Base-by-base conservation (phyloP, 805 yeast species). In the Cyberlindnera euphorbiiphila region DNA sequence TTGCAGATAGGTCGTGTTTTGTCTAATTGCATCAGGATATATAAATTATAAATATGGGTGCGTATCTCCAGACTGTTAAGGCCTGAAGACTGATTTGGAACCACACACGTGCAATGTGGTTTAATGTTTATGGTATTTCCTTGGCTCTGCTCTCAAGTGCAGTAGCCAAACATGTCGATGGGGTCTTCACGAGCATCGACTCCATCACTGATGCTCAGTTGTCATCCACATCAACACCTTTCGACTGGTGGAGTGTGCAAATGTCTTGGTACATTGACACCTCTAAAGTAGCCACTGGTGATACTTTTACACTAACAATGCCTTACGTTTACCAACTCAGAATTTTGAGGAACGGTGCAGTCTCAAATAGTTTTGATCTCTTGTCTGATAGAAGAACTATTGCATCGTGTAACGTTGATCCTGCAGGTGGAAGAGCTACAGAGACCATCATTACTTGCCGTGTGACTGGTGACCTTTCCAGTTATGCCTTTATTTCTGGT, bases 251-350 rank as follows among this genome's bases (percentile, higher is more conserved):
- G 10, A 25, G 36, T 16, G 39, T 35, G 14, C 27, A 12, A 4
- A 16, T 44, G 34, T 25, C 23, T 3, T 44, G 45, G 43, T n/a
- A 18, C 3, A 29, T 39, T n/a, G 40, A 36, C 27, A n/a, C 43
- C 4, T 11, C 35, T 15, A 18, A n/a, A 6, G 42, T 24, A 5
- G 23, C 32, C 13, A 42, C 45, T 14, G 49, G 49, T 29, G 49
- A 45, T 18, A 42, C 44, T 3, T 45, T 45, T 29, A 25, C 39
- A 5, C 23, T 42, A 29, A 29, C 12, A 10, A 45, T 45, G 49
- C 49, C 49, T 9, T 22, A 35, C 22, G 46, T 45, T 21, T 39
- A 25, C n/a, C 41, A 42, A 20, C 28, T 45, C 23, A 39, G 49
- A 36, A 39, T 39, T 13, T 7, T 38, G 20, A 24, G 14, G 10